phyloP scores from a whole-genome alignment of 129 eudicot species.

The Pulicaria dysenterica region DNA sequence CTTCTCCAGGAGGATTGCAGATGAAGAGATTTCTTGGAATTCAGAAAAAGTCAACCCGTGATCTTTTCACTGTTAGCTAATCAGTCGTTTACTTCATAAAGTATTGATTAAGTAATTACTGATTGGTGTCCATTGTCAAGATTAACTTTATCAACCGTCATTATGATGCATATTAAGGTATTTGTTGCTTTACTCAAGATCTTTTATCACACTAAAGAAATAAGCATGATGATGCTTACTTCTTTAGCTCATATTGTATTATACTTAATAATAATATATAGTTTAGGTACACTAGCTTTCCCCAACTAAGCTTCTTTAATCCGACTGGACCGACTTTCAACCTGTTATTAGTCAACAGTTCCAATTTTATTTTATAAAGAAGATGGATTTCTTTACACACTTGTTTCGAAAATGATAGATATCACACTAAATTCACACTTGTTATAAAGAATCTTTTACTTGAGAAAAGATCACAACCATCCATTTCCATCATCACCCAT shows the following conservation, averaged over 20 bases:
- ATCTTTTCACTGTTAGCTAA: constrained; percentile 22
- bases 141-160: constrained; percentile 17
- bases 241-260: no score
- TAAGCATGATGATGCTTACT: no score
- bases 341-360: constrained; percentile 17
- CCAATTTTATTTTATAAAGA: constrained; percentile 26
- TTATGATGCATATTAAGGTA: constrained; percentile 19
- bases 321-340: background rate
- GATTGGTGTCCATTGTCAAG: constrained; percentile 8
- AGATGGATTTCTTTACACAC: constrained; percentile 22
- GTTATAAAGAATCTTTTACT: constrained; percentile 35
- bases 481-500: constrained; percentile 5
- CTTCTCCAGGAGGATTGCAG: constrained; percentile 39
- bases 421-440: constrained; percentile 48
- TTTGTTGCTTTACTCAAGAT: constrained; percentile 17
- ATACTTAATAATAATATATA: background rate
- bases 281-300: constrained; percentile 27
- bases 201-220: background rate
- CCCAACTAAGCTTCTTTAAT: constrained; percentile 25
- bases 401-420: constrained; percentile 14
- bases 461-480: constrained; percentile 25
- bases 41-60: constrained; percentile 66
- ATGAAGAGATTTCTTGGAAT: constrained; percentile 64
- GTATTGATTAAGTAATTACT: background rate
- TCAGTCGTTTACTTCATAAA: background rate